Conservation (phyloP, 495 filamentous ascomycete genomes). For the Penicillium crystallinum region DNA sequence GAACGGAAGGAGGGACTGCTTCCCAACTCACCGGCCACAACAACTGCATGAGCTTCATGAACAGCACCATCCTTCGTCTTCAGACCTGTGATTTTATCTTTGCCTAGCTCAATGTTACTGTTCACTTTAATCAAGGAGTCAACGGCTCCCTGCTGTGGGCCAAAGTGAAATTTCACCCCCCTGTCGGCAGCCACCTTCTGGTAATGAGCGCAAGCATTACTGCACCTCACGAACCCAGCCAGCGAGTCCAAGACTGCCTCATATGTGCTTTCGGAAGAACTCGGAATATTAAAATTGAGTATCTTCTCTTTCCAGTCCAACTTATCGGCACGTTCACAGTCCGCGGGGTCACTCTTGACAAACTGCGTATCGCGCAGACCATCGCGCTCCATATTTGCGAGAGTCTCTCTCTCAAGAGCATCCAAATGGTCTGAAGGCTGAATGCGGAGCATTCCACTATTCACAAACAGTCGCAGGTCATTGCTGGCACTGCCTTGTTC, state of each 20-base stretch:
- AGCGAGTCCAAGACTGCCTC: conserved; percentile 14
- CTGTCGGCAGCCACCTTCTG: conserved; percentile 9
- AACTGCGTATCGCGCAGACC: conserved; percentile 15
- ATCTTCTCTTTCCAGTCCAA: conserved; percentile 14
- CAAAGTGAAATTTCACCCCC: conserved; percentile 12
- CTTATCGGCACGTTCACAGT: conserved; percentile 8
- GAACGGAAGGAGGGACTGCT: too few species aligned
- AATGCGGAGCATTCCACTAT: conserved; percentile 13
- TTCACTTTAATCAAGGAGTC: conserved; percentile 9
- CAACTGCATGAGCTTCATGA: conserved; percentile 10
- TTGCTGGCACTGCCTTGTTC: not conserved
- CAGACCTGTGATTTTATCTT: conserved; percentile 12
- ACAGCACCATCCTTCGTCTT: conserved; percentile 8
- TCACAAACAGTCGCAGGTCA: conserved; percentile 8
- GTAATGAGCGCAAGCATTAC: conserved; percentile 14
- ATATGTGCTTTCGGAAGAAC: conserved; percentile 3
- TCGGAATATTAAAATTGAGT: conserved; percentile 10
- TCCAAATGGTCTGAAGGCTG: conserved; percentile 10
- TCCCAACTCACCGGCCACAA: conserved; percentile 13
- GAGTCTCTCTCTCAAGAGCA: conserved; percentile 9
- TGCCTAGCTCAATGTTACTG: conserved; percentile 4
- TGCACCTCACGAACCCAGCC: conserved; percentile 16
- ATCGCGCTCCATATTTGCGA: conserved; percentile 15
- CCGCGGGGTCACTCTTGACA: conserved; percentile 11
- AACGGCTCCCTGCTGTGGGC: conserved; percentile 3